Evolutionary conservation across 148 eudicot species (phyloP).

Genomic region (Arctostaphylos glauca): DNA sequence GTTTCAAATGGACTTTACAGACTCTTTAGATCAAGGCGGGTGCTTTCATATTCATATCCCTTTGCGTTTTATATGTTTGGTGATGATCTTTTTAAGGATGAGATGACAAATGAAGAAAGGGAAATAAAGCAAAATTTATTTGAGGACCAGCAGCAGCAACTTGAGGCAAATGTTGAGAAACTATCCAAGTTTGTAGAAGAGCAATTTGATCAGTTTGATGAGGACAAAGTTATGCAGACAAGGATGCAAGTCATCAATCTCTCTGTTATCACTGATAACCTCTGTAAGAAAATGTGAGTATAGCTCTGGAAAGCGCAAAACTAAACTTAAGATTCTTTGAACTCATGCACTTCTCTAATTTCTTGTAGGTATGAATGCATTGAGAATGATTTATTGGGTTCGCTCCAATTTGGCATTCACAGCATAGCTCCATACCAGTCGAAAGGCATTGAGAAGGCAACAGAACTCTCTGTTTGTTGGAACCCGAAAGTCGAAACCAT

Average conservation of each 20-base stretch:
- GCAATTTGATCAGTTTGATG: conserved; percentile 43
- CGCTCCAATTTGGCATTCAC: conserved; percentile 42
- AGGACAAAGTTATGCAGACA: conserved; percentile 36
- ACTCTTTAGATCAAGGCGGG: conserved; percentile 67
- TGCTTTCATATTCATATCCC: conserved; percentile 68
- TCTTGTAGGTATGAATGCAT: conserved; percentile 63
- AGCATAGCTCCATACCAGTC: conserved; percentile 58
- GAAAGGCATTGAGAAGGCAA: conserved; percentile 61
- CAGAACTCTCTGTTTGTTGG: conserved; percentile 33
- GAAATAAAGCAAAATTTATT: conserved; percentile 62
- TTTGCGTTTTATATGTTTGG: conserved; percentile 87
- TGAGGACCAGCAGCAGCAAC: conserved; percentile 84
- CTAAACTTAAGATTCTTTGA: background rate
- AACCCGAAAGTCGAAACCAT: conserved; percentile 19
- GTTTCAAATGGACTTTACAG: conserved; percentile 59
- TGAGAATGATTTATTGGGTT: conserved; percentile 61
- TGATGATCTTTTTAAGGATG: conserved; percentile 55
- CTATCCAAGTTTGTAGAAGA: conserved; percentile 60
- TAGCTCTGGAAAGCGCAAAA: background rate
- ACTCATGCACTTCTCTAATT: conserved; percentile 13
- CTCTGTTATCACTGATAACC: conserved; percentile 39
- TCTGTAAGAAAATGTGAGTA: conserved; percentile 74
- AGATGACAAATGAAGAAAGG: conserved; percentile 47
- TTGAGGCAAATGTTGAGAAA: conserved; percentile 70
- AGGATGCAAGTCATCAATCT: conserved; percentile 53